Conservation (phyloP, 805 yeast species). For the Starmerella ratchasimensis region DNA sequence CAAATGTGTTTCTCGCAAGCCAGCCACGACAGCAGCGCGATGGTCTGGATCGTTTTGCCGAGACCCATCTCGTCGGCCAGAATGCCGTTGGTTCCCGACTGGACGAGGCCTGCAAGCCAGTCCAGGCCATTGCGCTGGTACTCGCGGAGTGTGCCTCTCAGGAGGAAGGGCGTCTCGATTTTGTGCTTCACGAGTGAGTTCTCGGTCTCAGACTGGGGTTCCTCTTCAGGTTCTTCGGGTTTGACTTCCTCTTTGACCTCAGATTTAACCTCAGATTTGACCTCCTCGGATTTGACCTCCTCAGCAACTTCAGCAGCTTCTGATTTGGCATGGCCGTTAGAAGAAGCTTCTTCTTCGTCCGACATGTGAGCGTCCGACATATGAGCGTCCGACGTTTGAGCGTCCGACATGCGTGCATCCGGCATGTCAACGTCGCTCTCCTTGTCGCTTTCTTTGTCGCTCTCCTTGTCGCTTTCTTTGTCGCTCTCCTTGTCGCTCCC, state of each 20-base stretch:
- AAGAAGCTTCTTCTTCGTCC: too few species aligned
- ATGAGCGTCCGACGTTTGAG: too few species aligned
- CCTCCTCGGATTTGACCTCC: not conserved
- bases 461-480: conserved; percentile 21
- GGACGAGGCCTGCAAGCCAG: conserved; percentile 90
- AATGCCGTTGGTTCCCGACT: conserved; percentile 87
- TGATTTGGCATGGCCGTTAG: too few species aligned
- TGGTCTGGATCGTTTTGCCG: conserved; percentile 91
- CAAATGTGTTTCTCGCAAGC: conserved; percentile 90
- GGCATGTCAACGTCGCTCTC: conserved; percentile 15
- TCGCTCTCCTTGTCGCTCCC: conserved; percentile 30
- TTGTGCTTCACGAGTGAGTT: conserved; percentile 5
- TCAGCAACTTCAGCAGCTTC: too few species aligned
- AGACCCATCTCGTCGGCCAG: conserved; percentile 98
- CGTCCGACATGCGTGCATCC: too few species aligned
- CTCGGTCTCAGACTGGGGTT: not conserved
- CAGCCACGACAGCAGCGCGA: conserved; percentile 66
- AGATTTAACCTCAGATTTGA: too few species aligned
- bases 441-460: conserved; percentile 12
- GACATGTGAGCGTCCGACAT: too few species aligned
- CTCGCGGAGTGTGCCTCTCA: conserved; percentile 72
- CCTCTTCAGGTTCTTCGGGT: not conserved
- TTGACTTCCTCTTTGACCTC: conserved; percentile 16
- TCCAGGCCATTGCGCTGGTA: conserved; percentile 94
- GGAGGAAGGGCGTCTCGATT: conserved; percentile 52